Conservation (phyloP, 257 asterid genomes). For the Lithospermum erythrorhizon region DNA sequence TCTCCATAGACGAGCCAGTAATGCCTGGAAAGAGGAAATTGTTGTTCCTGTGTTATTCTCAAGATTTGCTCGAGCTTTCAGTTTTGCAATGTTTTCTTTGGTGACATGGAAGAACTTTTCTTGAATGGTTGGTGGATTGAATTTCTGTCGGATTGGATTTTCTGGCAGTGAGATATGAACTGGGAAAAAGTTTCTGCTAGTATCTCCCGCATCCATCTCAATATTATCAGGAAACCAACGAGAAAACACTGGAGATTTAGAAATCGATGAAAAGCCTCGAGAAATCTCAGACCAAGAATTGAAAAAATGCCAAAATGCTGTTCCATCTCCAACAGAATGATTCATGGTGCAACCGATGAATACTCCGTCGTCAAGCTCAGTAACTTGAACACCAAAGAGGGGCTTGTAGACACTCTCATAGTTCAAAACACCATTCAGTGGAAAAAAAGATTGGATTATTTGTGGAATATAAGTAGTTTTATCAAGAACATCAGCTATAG, state of each 20-base stretch:
- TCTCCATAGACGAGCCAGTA: constrained; percentile 32
- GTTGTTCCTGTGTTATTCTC: constrained; percentile 12
- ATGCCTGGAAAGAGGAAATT: constrained; percentile 38
- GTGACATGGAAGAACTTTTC: constrained; percentile 33
- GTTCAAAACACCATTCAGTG: constrained; percentile 24
- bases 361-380: constrained; percentile 31
- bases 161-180: constrained; percentile 12
- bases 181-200: neutral
- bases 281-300: constrained; percentile 42
- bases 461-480: constrained; percentile 12
- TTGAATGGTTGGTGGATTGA: constrained; percentile 10
- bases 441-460: constrained; percentile 22
- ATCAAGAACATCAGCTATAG: constrained; percentile 16
- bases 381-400: constrained; percentile 29
- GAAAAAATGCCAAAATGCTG: constrained; percentile 43
- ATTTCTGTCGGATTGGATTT: neutral
- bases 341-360: constrained; percentile 31
- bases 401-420: constrained; percentile 29
- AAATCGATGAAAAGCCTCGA: constrained; percentile 7
- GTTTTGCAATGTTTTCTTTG: constrained; percentile 21
- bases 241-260: constrained; percentile 16
- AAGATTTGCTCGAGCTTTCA: constrained; percentile 27
- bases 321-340: constrained; percentile 30
- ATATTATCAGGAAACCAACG: constrained; percentile 18
- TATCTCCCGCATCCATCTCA: no score